Percentiles rank a stretch among this genome's conserved stretches.
Evolutionary conservation across 139 green algal genomes (phyloP).

Genomic region (Parachlorella kessleri): DNA sequence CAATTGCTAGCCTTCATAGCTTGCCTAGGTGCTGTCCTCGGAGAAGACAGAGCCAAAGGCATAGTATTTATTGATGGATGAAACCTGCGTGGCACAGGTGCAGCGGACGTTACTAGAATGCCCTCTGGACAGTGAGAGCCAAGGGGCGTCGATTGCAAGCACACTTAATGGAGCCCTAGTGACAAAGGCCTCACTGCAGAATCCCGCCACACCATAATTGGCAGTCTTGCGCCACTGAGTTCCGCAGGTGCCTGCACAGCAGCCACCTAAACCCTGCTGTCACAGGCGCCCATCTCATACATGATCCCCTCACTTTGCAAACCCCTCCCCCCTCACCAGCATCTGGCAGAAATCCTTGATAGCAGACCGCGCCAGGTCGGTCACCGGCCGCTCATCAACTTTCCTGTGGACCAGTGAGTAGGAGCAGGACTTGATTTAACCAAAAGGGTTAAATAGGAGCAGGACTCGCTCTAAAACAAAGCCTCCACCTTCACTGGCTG

Average conservation of each 20-base stretch:
- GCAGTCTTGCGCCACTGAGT: neutral
- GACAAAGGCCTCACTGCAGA: too few species aligned
- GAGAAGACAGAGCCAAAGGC: constrained; percentile 62
- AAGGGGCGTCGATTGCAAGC: too few species aligned
- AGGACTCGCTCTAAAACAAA: neutral
- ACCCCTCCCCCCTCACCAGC: constrained; percentile 15
- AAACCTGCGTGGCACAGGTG: too few species aligned
- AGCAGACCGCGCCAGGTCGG: constrained; percentile 57
- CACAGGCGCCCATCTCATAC: neutral
- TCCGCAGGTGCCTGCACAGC: neutral
- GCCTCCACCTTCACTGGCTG: too few species aligned
- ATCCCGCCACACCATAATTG: neutral
- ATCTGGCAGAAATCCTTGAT: constrained; percentile 74
- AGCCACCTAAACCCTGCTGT: neutral
- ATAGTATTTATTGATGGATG: constrained; percentile 85
- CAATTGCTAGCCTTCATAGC: neutral
- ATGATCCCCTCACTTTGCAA: neutral
- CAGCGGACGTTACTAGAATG: too few species aligned
- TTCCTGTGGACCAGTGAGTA: constrained; percentile 50
- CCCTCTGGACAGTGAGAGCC: too few species aligned
- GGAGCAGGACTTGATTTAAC: neutral
- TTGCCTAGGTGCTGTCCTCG: neutral
- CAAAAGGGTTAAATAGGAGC: neutral
- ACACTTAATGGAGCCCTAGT: too few species aligned
- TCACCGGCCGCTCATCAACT: constrained; percentile 57